These are phyloP conservation scores for Fistulifera pelliculosa DNA, from an alignment of 108 stramenopile genomes.

Conservation along the genomic window DNA sequence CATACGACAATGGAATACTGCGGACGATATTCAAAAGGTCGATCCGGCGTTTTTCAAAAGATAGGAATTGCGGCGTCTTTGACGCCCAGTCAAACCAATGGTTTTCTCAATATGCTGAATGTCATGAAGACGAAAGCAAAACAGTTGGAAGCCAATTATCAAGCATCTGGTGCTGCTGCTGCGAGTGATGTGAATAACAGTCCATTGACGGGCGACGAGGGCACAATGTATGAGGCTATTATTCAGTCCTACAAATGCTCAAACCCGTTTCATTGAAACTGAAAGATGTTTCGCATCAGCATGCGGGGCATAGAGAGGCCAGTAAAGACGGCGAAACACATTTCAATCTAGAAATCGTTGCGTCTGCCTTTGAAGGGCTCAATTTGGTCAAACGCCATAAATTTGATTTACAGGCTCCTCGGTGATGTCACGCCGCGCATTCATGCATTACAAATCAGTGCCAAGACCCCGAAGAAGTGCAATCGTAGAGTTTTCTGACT, in stretches of 20 bases:
- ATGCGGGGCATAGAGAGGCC: slow-evolving; percentile 70
- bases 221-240: slow-evolving; percentile 78
- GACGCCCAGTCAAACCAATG: too few relatives aligned
- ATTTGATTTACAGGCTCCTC: slow-evolving; percentile 83
- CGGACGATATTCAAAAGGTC: too few relatives aligned
- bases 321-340: slow-evolving; percentile 75
- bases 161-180: background rate
- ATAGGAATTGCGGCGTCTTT: too few relatives aligned
- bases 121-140: too few relatives aligned
- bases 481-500: background rate
- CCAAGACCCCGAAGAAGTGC: slow-evolving; percentile 75
- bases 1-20: too few relatives aligned
- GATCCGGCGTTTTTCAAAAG: too few relatives aligned
- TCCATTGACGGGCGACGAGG: slow-evolving; percentile 8
- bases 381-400: slow-evolving; percentile 86
- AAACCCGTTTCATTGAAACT: slow-evolving; percentile 61
- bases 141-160: too few relatives aligned
- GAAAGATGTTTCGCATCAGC: slow-evolving; percentile 67
- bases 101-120: too few relatives aligned
- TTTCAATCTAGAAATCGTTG: slow-evolving; percentile 76
- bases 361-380: slow-evolving; percentile 87
- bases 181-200: slow-evolving; percentile 2
- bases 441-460: slow-evolving; percentile 81
- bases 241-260: slow-evolving; percentile 54
- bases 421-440: slow-evolving; percentile 88